Base-by-base conservation (phyloP, 768 basidiomycete species). In the Kwoniella sp. region DNA sequence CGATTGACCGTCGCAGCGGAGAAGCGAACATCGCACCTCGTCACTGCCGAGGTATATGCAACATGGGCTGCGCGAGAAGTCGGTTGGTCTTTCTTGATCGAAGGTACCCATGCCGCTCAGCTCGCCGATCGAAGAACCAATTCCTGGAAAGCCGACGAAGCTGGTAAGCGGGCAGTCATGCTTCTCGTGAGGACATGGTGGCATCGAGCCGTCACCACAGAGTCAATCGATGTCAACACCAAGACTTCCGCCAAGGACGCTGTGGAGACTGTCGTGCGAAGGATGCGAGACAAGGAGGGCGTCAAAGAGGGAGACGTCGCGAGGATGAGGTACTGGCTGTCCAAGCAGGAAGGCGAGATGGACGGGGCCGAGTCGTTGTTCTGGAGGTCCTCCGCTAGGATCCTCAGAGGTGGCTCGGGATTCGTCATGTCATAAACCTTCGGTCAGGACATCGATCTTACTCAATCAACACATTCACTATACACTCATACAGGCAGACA, bases 41-140 rank as follows among this genome's bases (percentile, higher is more conserved):
- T 77, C 22, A 76, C 77, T 4, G 76, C 79, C 30, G 81, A 80
- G 61, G 73, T 80, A 17, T 81, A 81, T 60, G 52, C 79, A 0
- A 77, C 76, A 0, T 80, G 81, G 81, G 79, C 81, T 12, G 79
- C 81, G 2, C 64, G 75, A 38, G 81, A 81, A 63, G 74, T 81
- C 26, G 80, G 80, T 11, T 80, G 77, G 79, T 77, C 77, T 4
- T 80, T 75, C 67, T 34, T 80, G 11, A 77, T 79, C 38, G 80
- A 81, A 55, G 78, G 73, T 7, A 74, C 73, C 0, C 66, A 70
- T 53, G 74, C 77, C 30, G 58, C 78, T 9, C 58, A 67, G n/a
- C 55, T 67, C 22, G 70, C 73, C 28, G 76, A 75, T 63, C 65
- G 75, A 50, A 55, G 71, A n/a, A 70, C 75, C 31, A 70, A 72